These are phyloP conservation scores for Umbelopsis isabellina DNA, from an alignment of 192 early-diverging fungal genomes.

Conservation along the genomic window DNA sequence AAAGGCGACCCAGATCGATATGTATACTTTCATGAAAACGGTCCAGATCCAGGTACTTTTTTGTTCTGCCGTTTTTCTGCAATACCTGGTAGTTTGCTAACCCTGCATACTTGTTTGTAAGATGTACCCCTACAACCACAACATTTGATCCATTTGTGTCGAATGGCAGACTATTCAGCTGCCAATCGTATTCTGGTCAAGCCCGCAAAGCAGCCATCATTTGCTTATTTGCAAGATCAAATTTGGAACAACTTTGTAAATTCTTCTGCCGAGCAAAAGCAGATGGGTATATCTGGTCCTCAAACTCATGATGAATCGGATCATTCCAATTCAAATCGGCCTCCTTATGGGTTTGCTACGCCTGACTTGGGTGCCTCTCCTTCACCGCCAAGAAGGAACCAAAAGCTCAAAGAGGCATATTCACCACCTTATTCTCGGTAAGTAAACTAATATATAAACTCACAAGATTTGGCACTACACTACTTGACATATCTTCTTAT, in stretches of 20 bases:
- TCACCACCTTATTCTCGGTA: slow-evolving; percentile 3
- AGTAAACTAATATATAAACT: neutral
- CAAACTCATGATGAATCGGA: neutral
- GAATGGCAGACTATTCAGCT: slow-evolving; percentile 35
- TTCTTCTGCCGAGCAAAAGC: neutral
- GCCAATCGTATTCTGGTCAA: slow-evolving; percentile 33
- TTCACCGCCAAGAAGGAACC: slow-evolving; percentile 21
- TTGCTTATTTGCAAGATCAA: slow-evolving; percentile 16
- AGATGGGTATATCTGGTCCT: neutral
- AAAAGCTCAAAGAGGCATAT: neutral
- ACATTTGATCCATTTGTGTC: slow-evolving; percentile 34
- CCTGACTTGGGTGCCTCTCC: slow-evolving; percentile 39
- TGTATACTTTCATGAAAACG: slow-evolving; percentile 40
- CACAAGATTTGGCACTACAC: neutral
- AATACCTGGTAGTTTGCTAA: slow-evolving; percentile 1
- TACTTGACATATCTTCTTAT: neutral
- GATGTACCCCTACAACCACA: slow-evolving; percentile 28
- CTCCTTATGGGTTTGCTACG: slow-evolving; percentile 24
- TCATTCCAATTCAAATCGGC: neutral
- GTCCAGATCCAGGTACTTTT: slow-evolving; percentile 36
- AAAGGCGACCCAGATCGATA: slow-evolving; percentile 33
- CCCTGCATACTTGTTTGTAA: neutral
- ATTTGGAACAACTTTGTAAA: neutral
- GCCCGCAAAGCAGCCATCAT: slow-evolving; percentile 16
- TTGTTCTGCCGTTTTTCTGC: neutral